Base-by-base conservation (phyloP, 805 yeast genomes). In the Suhomyces canberraensis region DNA sequence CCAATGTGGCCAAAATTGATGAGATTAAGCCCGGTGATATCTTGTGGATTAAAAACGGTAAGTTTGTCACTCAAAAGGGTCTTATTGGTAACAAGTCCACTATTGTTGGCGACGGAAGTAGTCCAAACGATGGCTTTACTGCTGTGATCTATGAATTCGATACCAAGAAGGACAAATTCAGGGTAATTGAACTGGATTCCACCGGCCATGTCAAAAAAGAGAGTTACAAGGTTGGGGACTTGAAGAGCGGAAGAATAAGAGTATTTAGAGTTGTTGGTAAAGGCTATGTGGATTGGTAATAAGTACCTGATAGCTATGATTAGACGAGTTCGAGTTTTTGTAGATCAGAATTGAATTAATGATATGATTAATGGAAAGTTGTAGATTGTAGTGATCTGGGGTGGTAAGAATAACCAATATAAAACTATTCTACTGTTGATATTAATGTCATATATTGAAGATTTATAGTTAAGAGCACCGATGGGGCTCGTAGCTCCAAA, bases 21-120 rank as follows among this genome's bases (percentile, higher is more conserved):
- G 84, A 79, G 27, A 75, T 89, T 37, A 71, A 75, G 32, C 81
- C 95, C 0, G 98, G 98, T 41, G 98, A 93, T 58, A 71, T 91
- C 8, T 60, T 88, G 28, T 84, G 88, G 35, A 75, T 88, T 44
- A 76, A 81, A 50, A 79, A 79, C 38, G 96, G 88, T 5, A 74
- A 74, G 42, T 90, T 91, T 61, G 78, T 75, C 44, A 76, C 80
- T 5, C 86, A 81, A 47, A 82, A 83, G 61, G 75, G 79, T 16
- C 43, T 66, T 16, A 25, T 48, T 8, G 47, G 50, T 1, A 44
- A 51, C 35, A 65, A 64, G 46, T 50, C 70, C 2, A 56, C 71
- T n/a, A 75, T 73, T 4, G 69, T 80, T 11, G 95, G 95, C 11
- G 46, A 61, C 28, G 74, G 72, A 9, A 74, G 69, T 2, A 56